These are phyloP conservation scores for Pleurotus pulmonarius DNA, from an alignment of 768 basidiomycete genomes.

Conservation along the genomic window DNA sequence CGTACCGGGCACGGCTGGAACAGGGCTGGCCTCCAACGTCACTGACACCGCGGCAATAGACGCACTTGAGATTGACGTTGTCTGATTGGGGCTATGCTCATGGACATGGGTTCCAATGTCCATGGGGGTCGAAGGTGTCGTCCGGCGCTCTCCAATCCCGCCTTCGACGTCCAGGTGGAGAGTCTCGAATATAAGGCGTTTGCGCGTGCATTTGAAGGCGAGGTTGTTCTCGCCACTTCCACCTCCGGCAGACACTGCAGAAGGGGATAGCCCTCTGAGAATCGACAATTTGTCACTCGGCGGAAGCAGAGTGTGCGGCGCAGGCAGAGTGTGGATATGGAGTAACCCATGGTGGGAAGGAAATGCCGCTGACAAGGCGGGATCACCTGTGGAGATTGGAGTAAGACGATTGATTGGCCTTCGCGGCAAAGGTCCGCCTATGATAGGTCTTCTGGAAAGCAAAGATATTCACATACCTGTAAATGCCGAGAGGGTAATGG, in stretches of 20 bases:
- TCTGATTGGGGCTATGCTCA: slow-evolving; percentile 7
- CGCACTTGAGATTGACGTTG: slow-evolving; percentile 10
- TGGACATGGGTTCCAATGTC: slow-evolving; percentile 12
- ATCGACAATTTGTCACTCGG: slow-evolving; percentile 81
- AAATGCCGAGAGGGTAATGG: slow-evolving; percentile 73
- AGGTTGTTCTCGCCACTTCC: slow-evolving; percentile 95
- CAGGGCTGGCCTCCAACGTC: slow-evolving; percentile 32
- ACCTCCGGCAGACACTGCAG: slow-evolving; percentile 37
- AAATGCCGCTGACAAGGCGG: slow-evolving; percentile 69
- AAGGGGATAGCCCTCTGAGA: slow-evolving; percentile 73
- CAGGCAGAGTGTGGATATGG: slow-evolving; percentile 72
- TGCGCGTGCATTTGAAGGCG: slow-evolving; percentile 89
- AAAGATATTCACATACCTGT: slow-evolving; percentile 49
- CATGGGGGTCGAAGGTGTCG: slow-evolving; percentile 36
- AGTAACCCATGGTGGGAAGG: slow-evolving; percentile 86
- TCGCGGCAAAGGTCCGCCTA: not conserved
- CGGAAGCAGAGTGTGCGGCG: slow-evolving; percentile 67
- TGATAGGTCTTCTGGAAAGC: slow-evolving; percentile 1
- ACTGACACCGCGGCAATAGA: slow-evolving; percentile 37
- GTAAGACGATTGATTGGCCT: not conserved
- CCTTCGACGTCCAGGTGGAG: slow-evolving; percentile 85
- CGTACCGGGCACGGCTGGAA: slow-evolving; percentile 4
- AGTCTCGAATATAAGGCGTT: slow-evolving; percentile 86
- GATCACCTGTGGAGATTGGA: slow-evolving; percentile 53
- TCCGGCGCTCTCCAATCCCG: slow-evolving; percentile 75